A percentile compares a stretch with the other conserved stretches of the same genome.
phyloP scores from a whole-genome alignment of 1,139 yeast species.

The Kodamaea ohmeri region DNA sequence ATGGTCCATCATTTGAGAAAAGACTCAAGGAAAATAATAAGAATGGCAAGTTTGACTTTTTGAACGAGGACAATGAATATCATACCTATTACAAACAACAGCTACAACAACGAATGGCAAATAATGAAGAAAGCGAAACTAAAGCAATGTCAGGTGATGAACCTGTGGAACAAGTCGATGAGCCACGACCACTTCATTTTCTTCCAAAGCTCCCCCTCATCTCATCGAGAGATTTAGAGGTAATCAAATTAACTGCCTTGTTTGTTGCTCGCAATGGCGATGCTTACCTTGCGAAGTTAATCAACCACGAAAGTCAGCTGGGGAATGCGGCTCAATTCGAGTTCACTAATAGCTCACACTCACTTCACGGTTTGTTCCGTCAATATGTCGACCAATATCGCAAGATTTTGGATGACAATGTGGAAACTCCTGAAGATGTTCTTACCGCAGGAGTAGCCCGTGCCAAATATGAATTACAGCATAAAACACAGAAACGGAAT shows the following conservation, averaged over 20 bases:
- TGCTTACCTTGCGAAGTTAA: constrained; percentile 37
- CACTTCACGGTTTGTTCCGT: constrained; percentile 54
- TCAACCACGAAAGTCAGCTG: constrained; percentile 34
- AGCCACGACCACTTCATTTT: constrained; percentile 46
- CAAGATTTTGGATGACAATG: constrained; percentile 6
- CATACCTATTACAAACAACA: constrained; percentile 53
- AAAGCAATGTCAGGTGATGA: constrained; percentile 16
- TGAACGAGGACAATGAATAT: constrained; percentile 53
- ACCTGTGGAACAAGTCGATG: constrained; percentile 21
- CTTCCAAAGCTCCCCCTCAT: constrained; percentile 52
- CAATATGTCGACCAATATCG: constrained; percentile 57
- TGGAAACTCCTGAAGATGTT: constrained; percentile 20
- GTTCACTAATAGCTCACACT: constrained; percentile 61
- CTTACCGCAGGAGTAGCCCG: constrained; percentile 49
- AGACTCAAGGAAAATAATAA: constrained; percentile 50
- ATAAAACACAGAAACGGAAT: constrained; percentile 27
- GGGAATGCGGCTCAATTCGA: constrained; percentile 59
- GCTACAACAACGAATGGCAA: background rate
- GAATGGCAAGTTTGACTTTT: constrained; percentile 61
- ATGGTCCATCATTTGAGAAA: constrained; percentile 65
- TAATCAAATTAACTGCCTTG: constrained; percentile 71
- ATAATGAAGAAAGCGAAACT: constrained; percentile 19
- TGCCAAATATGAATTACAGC: constrained; percentile 52
- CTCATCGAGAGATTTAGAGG: constrained; percentile 61
- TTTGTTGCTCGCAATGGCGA: constrained; percentile 59